These are phyloP conservation scores for Wallacemonas sp. DNA, from an alignment of 208 protist species.

Conservation along the genomic window DNA sequence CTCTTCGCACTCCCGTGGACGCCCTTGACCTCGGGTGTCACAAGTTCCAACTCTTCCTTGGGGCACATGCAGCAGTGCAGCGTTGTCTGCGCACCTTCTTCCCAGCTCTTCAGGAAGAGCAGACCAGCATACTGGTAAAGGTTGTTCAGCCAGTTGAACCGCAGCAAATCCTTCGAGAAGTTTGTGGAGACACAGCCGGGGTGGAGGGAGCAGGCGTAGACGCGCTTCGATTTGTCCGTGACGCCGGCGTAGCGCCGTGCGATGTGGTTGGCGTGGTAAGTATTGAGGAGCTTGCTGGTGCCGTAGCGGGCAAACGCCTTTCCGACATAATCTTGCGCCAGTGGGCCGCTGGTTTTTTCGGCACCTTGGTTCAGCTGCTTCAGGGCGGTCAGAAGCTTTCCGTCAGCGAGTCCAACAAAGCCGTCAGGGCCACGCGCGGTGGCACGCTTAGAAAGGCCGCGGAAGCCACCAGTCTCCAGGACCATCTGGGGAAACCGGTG, in stretches of 20 bases:
- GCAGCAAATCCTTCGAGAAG: conserved; percentile 61
- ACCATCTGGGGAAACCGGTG: conserved; percentile 68
- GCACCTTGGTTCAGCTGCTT: conserved; percentile 64
- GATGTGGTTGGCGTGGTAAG: conserved; percentile 80
- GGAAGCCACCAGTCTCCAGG: conserved; percentile 30
- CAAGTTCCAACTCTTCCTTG: conserved; percentile 67
- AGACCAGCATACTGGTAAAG: conserved; percentile 32
- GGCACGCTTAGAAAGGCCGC: neutral
- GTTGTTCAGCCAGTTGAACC: conserved; percentile 23
- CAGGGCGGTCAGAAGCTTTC: conserved; percentile 55
- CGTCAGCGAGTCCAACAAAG: conserved; percentile 27
- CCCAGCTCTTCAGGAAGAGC: conserved; percentile 61
- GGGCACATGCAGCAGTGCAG: conserved; percentile 87
- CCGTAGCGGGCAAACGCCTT: conserved; percentile 77
- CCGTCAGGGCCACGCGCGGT: conserved; percentile 2
- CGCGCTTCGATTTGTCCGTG: conserved; percentile 20
- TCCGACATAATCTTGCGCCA: conserved; percentile 22
- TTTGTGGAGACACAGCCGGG: conserved; percentile 78
- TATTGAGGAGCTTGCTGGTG: conserved; percentile 85
- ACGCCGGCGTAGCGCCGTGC: conserved; percentile 49
- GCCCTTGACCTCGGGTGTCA: conserved; percentile 27
- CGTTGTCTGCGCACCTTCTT: conserved; percentile 86
- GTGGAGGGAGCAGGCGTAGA: conserved; percentile 78
- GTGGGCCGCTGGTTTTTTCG: conserved; percentile 33
- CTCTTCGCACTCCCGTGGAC: neutral